Base-by-base conservation (phyloP, 352 stramenopile genomes). In the Pythium angustatum region DNA sequence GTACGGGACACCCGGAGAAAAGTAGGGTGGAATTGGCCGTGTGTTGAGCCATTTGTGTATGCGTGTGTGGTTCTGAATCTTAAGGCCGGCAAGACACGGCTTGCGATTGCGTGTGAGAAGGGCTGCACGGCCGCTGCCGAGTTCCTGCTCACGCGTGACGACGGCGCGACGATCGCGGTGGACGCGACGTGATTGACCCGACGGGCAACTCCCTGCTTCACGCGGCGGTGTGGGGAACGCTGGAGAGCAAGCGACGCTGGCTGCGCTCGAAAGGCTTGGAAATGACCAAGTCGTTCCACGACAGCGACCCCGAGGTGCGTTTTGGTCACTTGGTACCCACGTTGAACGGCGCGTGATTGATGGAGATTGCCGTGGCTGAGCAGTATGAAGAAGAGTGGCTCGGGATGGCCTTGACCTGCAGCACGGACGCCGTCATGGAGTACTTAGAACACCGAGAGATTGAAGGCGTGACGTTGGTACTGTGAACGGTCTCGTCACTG, bases 301-400 rank as follows among this genome's bases (percentile, higher is more conserved):
- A 48, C 21, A 27, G 41, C 12, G 41, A 48, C n/a, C 41, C 41
- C 5, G 41, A 48, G 12, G 41, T 48, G n/a, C 17, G 41, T 48
- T 27, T 7, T 22, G n/a, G n/a, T n/a, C n/a, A n/a, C n/a, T n/a
- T n/a, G n/a, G n/a, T n/a, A n/a, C n/a, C n/a, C n/a, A n/a, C n/a
- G n/a, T n/a, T n/a, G n/a, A n/a, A n/a, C n/a, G n/a, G n/a, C n/a
- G n/a, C n/a, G n/a, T 28, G 41, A 48, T 12, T 6, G n/a, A 24
- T 24, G 41, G 0, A 28, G 6, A 17, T 26, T 48, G 41, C 27
- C 12, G 41, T 24, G 21, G 41, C 12, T 48, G n/a, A n/a, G n/a
- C n/a, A 48, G 41, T 27, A 48, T 5, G 41, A 48, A 48, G 41
- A 48, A 12, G 21, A 48, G 41, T 48, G 41, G 41, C 27, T 48